Percentiles rank a stretch among this genome's conserved stretches.
These are phyloP conservation scores for Suillus paluster DNA, from an alignment of 768 basidiomycete genomes.

Conservation along the genomic window DNA sequence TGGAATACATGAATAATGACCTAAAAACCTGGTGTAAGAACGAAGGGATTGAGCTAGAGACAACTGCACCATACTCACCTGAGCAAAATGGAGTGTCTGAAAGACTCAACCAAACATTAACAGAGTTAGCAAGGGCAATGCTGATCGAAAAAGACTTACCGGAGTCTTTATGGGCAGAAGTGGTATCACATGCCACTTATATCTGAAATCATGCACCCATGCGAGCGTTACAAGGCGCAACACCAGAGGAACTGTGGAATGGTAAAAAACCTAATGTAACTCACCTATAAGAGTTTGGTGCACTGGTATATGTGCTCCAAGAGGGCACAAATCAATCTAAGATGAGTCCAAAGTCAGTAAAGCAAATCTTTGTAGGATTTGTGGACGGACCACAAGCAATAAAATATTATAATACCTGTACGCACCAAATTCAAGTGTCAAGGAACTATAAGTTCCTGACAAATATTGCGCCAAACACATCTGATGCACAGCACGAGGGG, in stretches of 20 bases:
- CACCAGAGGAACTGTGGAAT: too few species aligned
- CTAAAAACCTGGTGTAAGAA: conserved; percentile 23
- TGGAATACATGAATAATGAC: conserved; percentile 32
- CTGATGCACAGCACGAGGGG: neutral
- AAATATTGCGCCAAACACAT: neutral
- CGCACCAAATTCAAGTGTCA: neutral
- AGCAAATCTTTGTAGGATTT: conserved; percentile 22
- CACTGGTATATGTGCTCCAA: conserved; percentile 16
- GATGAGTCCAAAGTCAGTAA: too few species aligned
- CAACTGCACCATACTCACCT: conserved; percentile 40
- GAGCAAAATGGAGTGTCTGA: conserved; percentile 45
- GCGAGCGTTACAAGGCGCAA: neutral
- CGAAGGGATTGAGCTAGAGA: conserved; percentile 36
- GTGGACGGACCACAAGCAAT: conserved; percentile 12
- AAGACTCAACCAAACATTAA: conserved; percentile 39
- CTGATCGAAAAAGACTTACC: conserved; percentile 28
- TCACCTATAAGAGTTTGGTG: conserved; percentile 29
- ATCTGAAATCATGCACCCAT: conserved; percentile 26
- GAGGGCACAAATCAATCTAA: conserved; percentile 18
- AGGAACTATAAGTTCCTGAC: conserved; percentile 2
- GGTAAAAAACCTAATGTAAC: conserved; percentile 29
- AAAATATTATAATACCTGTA: conserved; percentile 16
- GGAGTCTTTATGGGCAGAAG: conserved; percentile 38
- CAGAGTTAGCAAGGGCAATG: conserved; percentile 37
- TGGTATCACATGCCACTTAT: conserved; percentile 30